Conservation (phyloP, 805 yeast genomes). For the Danielia reshetovae region DNA sequence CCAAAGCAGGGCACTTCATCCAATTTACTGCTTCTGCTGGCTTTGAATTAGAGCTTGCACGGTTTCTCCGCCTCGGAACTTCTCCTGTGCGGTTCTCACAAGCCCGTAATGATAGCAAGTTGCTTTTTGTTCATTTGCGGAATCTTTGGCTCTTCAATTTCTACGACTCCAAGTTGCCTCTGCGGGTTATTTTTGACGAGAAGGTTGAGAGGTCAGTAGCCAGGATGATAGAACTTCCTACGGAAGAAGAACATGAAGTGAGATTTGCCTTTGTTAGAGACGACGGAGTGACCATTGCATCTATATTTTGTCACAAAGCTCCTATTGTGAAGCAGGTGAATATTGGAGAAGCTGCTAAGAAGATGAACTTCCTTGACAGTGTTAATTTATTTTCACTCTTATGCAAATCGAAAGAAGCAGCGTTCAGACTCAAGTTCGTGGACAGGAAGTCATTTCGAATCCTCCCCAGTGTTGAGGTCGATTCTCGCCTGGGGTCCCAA, state of each 20-base stretch:
- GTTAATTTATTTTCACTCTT: constrained; percentile 26
- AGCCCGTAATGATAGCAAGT: constrained; percentile 15
- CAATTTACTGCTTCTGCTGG: constrained; percentile 10
- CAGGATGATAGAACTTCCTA: constrained; percentile 15
- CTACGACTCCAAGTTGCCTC: constrained; percentile 24
- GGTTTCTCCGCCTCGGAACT: constrained; percentile 24
- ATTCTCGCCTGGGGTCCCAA: constrained; percentile 4
- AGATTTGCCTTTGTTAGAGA: constrained; percentile 25
- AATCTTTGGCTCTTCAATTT: constrained; percentile 32
- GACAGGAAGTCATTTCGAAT: constrained; percentile 28
- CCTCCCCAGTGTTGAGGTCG: constrained; percentile 22
- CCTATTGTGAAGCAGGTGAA: constrained; percentile 27
- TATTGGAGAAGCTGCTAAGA: constrained; percentile 32
- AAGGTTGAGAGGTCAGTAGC: constrained; percentile 25
- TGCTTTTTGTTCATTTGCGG: constrained; percentile 23
- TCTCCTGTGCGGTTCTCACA: constrained; percentile 21
- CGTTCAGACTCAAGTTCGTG: constrained; percentile 26
- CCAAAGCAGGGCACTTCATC: constrained; percentile 29
- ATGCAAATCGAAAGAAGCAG: constrained; percentile 26
- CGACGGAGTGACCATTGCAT: constrained; percentile 32
- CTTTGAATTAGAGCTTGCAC: constrained; percentile 7
- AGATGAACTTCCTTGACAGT: constrained; percentile 26
- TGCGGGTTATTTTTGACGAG: constrained; percentile 33
- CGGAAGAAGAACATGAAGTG: constrained; percentile 5
- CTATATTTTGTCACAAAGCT: constrained; percentile 20